These are phyloP conservation scores for Evernia prunastri DNA, from an alignment of 495 filamentous ascomycete genomes.

Conservation along the genomic window DNA sequence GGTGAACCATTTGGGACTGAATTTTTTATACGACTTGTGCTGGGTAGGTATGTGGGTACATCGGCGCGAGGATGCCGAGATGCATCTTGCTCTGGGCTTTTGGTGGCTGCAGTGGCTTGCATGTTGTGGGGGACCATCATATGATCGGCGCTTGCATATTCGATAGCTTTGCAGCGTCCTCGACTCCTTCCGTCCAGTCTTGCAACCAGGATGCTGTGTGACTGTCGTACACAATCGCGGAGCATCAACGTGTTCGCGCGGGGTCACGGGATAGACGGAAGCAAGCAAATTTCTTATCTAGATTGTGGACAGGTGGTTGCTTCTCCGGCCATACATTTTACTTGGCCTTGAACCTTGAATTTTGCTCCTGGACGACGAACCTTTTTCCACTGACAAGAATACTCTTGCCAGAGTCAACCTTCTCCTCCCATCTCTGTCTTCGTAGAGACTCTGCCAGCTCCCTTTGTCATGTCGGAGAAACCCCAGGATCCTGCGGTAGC, in stretches of 20 bases:
- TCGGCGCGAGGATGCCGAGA: neutral
- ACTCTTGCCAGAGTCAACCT: neutral
- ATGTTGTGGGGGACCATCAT: neutral
- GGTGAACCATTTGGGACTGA: neutral
- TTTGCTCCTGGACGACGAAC: neutral
- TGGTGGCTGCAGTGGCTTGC: neutral
- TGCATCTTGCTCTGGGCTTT: neutral
- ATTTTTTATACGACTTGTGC: no score
- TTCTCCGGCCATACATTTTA: neutral
- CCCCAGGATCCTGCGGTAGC: neutral
- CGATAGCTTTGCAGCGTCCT: neutral
- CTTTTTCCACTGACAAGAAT: neutral
- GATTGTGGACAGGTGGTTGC: no score
- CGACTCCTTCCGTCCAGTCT: neutral
- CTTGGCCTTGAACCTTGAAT: neutral
- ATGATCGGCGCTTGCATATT: constrained; percentile 1
- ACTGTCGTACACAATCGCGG: neutral
- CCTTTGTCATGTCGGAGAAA: neutral
- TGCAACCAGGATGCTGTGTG: neutral
- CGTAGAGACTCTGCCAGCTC: neutral
- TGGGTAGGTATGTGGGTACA: no score
- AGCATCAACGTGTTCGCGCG: neutral
- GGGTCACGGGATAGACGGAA: neutral
- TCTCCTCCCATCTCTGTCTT: neutral
- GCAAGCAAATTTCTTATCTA: neutral